These are phyloP conservation scores for Talaromyces piceae DNA, from an alignment of 2,329 filamentous ascomycete genomes.

Conservation along the genomic window DNA sequence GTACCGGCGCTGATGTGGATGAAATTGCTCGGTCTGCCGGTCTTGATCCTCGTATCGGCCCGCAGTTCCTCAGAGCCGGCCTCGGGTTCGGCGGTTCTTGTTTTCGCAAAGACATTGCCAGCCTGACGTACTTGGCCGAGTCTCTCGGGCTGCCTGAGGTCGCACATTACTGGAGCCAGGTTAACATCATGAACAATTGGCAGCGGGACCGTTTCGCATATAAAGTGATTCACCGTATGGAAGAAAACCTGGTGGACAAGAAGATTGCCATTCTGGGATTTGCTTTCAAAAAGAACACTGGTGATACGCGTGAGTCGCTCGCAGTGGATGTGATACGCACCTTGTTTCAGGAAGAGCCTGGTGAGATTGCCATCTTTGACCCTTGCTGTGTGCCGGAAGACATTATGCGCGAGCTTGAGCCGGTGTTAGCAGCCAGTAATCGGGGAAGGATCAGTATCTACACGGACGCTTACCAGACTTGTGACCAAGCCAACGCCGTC, in stretches of 20 bases:
- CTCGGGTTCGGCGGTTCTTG: slow-evolving; percentile 75
- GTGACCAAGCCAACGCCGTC: slow-evolving; percentile 40
- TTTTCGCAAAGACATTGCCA: slow-evolving; percentile 74
- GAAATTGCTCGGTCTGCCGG: slow-evolving; percentile 63
- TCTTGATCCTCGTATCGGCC: slow-evolving; percentile 63
- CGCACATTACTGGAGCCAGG: slow-evolving; percentile 65
- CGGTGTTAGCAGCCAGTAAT: slow-evolving; percentile 8
- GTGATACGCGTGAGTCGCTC: slow-evolving; percentile 64
- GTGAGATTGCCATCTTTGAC: slow-evolving; percentile 62
- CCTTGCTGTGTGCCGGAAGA: slow-evolving; percentile 41
- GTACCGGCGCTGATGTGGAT: slow-evolving; percentile 65
- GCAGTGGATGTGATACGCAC: slow-evolving; percentile 61
- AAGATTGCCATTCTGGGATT: slow-evolving; percentile 68
- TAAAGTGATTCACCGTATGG: slow-evolving; percentile 58
- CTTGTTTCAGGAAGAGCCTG: slow-evolving; percentile 57
- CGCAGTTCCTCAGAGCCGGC: slow-evolving; percentile 64
- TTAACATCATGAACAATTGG: slow-evolving; percentile 70
- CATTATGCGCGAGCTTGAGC: slow-evolving; percentile 34
- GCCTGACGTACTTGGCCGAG: slow-evolving; percentile 65
- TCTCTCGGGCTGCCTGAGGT: slow-evolving; percentile 63
- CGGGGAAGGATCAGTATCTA: slow-evolving; percentile 30
- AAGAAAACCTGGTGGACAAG: slow-evolving; percentile 62
- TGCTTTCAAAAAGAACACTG: slow-evolving; percentile 73
- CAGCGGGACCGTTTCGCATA: slow-evolving; percentile 62
- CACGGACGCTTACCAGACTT: slow-evolving; percentile 39